Base-by-base conservation (phyloP, 768 basidiomycete genomes). In the Lactifluus echinatus region DNA sequence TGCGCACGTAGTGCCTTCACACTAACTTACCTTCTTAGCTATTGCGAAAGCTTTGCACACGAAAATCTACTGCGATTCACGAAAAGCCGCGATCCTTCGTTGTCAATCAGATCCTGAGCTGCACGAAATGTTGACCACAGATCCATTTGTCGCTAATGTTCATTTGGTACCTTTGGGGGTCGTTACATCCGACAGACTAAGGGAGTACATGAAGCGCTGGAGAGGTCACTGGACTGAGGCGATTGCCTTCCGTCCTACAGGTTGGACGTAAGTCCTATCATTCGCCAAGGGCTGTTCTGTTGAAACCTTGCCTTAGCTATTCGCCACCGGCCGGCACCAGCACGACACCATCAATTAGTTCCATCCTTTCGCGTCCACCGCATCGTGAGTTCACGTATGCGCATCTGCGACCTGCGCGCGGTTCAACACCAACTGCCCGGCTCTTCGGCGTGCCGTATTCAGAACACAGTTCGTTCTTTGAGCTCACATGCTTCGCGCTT, bases 401-500 rank as follows among this genome's bases (percentile, higher is more conserved):
- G 21, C 79, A 87, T 67, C 75, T 95, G 15, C 80, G 77, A 42
- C 79, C 83, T 21, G 80, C 79, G 65, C 79, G 81, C 43, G 89
- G 88, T 57, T 89, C 91, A 11, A 86, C 85, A 15, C 63, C 81
- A 15, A 71, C 74, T 31, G 69, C 88, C 44, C 85, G 86, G 71
- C 73, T 96, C 42, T 91, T 85, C 66, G 87, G 89, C 51, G 84
- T 90, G 53, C 88, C 85, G 10, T 98, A 98, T 67, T 97, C 93
- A 5, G 96, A 98, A 67, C 95, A 98, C 69, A 92, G 89, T 31
- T 93, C 89, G 33, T 97, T 97, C 71, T 90, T 89, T 65, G 95
- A 98, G 71, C 75, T 95, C 61, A 95, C 93, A 11, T 94, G 92
- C 68, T 97, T 97, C 68, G 92, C 93, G 4, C 79, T 97, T 71